Base-by-base conservation (phyloP, 2,329 filamentous ascomycete genomes). In the Colletotrichum phormii region DNA sequence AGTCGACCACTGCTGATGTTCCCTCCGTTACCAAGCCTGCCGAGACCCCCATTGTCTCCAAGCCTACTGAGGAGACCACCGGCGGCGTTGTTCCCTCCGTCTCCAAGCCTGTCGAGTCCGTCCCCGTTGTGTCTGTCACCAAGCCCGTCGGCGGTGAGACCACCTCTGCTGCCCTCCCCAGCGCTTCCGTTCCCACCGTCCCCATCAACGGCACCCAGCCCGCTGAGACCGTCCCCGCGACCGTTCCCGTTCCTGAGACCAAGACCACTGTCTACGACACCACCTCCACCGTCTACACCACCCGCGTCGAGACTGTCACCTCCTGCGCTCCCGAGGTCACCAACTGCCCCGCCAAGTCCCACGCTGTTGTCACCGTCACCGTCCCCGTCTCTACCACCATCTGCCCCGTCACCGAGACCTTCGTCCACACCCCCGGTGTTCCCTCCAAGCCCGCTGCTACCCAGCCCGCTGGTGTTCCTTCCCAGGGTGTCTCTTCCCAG, bases 391-490 rank as follows among this genome's bases (percentile, higher is more conserved):
- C 87, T 63, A 92, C 90, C 75, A 92, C 90, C 53, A 79, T 91
- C 78, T 91, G 89, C 86, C 89, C 88, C 26, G 87, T 90, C 72
- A 89, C 88, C n/a, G 86, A 86, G 83, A 89, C 87, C 54, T 78
- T 84, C 75, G 86, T 85, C 29, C 77, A 83, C 71, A 84, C 82
- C 51, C 80, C 79, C 51, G 72, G 79, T 37, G 74, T 81, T 75
- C 66, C 66, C 51, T 60, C 72, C 42, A 58, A 68, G 57, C 24
- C 42, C 8, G 54, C 57, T n/a, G 42, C 31, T n/a, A n/a, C 42
- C 42, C 42, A 49, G 42, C 42, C 42, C 18, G 42, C 42, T 9
- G 42, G 42, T 26, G 63, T 61, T 15, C 59, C 72, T 67, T 64
- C 76, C 76, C 33, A 72, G 68, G 58, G 13, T 15, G 69, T 59